A percentile compares a stretch with the other conserved stretches of the same genome.
Evolutionary conservation across 2,329 filamentous ascomycete genomes (phyloP).

Genomic region (Xylaria multiplex): DNA sequence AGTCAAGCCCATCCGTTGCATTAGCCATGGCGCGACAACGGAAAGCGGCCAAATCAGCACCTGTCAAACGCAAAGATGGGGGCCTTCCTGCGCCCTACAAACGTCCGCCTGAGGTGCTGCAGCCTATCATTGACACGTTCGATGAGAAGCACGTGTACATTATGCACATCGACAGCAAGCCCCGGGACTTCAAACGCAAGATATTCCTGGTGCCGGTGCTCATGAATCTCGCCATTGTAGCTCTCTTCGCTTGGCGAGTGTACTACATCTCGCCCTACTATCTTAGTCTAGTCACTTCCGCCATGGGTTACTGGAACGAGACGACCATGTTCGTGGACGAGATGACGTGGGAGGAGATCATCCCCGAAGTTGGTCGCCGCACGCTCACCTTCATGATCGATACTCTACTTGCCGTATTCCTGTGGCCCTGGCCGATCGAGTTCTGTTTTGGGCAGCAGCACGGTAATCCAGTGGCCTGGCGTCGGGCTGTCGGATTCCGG

Average conservation of each 20-base stretch:
- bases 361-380: conserved; percentile 67
- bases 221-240: conserved; percentile 76
- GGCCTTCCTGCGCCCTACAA: conserved; percentile 73
- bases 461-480: conserved; percentile 76
- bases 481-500: conserved; percentile 78
- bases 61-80: conserved; percentile 46
- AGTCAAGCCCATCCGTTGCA: neutral
- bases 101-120: conserved; percentile 69
- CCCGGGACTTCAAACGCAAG: conserved; percentile 77
- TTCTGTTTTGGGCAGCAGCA: conserved; percentile 71
- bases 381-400: conserved; percentile 77
- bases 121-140: conserved; percentile 73
- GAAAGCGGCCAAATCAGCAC: conserved; percentile 39
- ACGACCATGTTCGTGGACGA: conserved; percentile 70
- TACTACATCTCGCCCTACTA: conserved; percentile 79
- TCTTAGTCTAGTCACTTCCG: conserved; percentile 69
- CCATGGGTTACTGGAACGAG: conserved; percentile 73
- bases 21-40: conserved; percentile 45
- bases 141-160: conserved; percentile 80
- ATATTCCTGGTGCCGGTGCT: conserved; percentile 82
- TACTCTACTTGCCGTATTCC: conserved; percentile 72
- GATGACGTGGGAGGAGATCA: conserved; percentile 66
- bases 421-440: conserved; percentile 78
- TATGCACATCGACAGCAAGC: conserved; percentile 80
- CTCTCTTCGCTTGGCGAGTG: conserved; percentile 73